Evolutionary conservation across 192 early-diverging fungal genomes (phyloP).

Genomic region (Podila clonocystis): DNA sequence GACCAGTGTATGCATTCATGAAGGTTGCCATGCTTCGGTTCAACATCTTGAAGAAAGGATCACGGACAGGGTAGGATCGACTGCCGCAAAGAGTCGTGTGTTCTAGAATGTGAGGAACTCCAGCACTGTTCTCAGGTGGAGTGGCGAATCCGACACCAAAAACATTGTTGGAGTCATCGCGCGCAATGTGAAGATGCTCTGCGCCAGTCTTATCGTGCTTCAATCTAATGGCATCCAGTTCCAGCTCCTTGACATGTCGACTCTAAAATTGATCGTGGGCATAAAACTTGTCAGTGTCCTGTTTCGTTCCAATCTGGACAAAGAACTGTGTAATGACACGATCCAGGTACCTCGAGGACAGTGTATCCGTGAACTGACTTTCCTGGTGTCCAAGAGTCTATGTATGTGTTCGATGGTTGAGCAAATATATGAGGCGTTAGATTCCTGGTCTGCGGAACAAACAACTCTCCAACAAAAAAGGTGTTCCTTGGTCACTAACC

Average conservation of each 20-base stretch:
- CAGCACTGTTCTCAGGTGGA: constrained; percentile 81
- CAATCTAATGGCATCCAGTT: constrained; percentile 79
- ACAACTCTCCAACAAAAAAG: neutral
- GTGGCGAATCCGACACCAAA: constrained; percentile 95
- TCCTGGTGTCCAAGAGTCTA: constrained; percentile 47
- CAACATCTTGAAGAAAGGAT: constrained; percentile 99
- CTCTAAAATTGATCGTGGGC: constrained; percentile 31
- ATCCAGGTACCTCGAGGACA: constrained; percentile 29
- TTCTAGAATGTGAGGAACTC: constrained; percentile 93
- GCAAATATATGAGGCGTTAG: neutral
- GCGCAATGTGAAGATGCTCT: constrained; percentile 86
- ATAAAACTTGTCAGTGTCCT: too few species aligned
- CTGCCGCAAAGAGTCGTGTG: constrained; percentile 96
- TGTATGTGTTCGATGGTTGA: neutral
- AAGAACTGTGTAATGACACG: neutral
- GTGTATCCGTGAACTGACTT: constrained; percentile 45
- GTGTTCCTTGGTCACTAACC: neutral
- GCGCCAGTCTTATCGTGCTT: constrained; percentile 83
- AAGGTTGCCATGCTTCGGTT: constrained; percentile 95
- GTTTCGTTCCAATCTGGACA: too few species aligned
- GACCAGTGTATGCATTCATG: constrained; percentile 96
- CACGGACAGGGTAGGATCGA: constrained; percentile 87
- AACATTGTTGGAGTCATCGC: constrained; percentile 93
- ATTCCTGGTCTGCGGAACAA: neutral
- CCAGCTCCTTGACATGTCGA: constrained; percentile 75